phyloP scores from a whole-genome alignment of 306 rosid genomes.

The Quercus aquifolioides region DNA sequence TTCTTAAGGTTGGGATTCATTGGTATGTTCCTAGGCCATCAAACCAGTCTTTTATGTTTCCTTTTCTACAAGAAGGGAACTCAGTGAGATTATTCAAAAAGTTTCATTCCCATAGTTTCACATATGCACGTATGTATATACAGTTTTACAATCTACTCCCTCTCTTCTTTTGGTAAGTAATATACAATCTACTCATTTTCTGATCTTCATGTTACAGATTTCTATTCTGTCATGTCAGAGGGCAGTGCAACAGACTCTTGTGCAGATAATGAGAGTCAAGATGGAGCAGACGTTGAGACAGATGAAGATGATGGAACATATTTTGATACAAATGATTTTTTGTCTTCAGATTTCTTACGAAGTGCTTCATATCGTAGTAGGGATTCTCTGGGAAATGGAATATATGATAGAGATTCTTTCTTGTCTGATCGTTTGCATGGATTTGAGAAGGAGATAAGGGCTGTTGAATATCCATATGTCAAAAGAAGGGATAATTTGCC shows the following conservation, averaged over 20 bases:
- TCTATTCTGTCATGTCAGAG: slow-evolving; percentile 94
- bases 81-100: background rate
- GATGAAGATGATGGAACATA: slow-evolving; percentile 87
- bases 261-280: slow-evolving; percentile 92
- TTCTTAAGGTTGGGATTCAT: background rate
- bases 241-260: slow-evolving; percentile 88
- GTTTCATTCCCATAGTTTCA: background rate
- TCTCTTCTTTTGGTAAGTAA: background rate
- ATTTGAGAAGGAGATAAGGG: slow-evolving; percentile 60
- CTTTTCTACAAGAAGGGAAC: background rate
- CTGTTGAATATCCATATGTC: slow-evolving; percentile 66
- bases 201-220: slow-evolving; percentile 55
- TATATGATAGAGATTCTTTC: slow-evolving; percentile 57
- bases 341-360: slow-evolving; percentile 76
- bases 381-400: slow-evolving; percentile 66
- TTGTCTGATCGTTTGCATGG: slow-evolving; percentile 57
- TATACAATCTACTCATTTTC: slow-evolving; percentile 20
- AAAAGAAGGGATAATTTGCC: slow-evolving; percentile 90
- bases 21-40: background rate
- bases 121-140: background rate
- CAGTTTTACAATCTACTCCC: background rate
- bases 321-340: slow-evolving; percentile 72
- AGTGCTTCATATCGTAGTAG: slow-evolving; percentile 89
- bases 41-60: background rate
- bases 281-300: slow-evolving; percentile 86